Conservation (phyloP, 257 asterid genomes). For the Salvia miltiorrhiza region DNA sequence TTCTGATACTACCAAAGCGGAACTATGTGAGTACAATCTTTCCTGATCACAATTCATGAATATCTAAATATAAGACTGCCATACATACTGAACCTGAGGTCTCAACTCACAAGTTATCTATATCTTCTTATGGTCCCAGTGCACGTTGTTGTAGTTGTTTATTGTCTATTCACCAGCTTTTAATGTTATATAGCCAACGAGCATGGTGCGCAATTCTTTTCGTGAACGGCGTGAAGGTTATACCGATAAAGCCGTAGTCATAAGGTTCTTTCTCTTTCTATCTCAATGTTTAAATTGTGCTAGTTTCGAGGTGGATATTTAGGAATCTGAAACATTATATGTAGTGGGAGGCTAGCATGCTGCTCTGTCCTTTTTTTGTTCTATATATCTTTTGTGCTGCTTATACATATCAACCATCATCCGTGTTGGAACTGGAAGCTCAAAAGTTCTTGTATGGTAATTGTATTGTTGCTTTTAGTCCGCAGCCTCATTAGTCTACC, state of each 20-base stretch:
- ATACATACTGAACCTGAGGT: not conserved
- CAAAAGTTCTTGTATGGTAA: not conserved
- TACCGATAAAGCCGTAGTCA: slow-evolving; percentile 89
- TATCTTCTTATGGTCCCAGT: not conserved
- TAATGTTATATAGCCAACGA: slow-evolving; percentile 62
- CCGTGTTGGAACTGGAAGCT: not conserved
- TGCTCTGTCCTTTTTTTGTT: slow-evolving; percentile 1
- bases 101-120: not conserved
- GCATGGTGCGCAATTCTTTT: slow-evolving; percentile 81
- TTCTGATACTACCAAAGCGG: slow-evolving; percentile 75
- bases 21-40: slow-evolving; percentile 67
- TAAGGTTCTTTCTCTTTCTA: slow-evolving; percentile 53
- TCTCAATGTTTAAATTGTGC: not conserved
- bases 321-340: slow-evolving; percentile 2
- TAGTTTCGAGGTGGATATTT: not conserved
- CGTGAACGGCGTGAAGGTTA: slow-evolving; percentile 88
- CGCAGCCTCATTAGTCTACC: too few species aligned
- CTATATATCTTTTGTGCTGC: not conserved
- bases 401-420: not conserved
- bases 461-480: slow-evolving; percentile 11
- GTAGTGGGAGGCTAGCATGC: slow-evolving; percentile 7
- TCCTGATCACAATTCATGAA: slow-evolving; percentile 18
- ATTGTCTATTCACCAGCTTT: slow-evolving; percentile 20
- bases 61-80: slow-evolving; percentile 3
- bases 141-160: not conserved